These are phyloP conservation scores for Rhodotorula sp. DNA, from an alignment of 1,284 basidiomycete species.

Conservation along the genomic window DNA sequence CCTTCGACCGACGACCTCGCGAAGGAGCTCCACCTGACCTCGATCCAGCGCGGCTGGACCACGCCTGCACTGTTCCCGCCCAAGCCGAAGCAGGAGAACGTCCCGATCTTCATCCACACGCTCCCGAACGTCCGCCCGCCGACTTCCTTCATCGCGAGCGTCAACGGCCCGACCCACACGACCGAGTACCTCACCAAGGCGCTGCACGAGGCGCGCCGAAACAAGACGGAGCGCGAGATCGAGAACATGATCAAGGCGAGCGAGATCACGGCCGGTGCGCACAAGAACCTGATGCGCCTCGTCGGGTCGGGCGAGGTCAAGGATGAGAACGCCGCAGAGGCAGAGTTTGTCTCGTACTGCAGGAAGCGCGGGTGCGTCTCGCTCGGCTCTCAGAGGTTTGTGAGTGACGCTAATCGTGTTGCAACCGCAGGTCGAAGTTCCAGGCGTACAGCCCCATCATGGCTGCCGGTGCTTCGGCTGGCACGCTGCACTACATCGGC, in stretches of 20 bases:
- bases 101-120: constrained; percentile 32
- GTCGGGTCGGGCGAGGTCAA: constrained; percentile 75
- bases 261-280: constrained; percentile 78
- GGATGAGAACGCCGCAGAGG: constrained; percentile 87
- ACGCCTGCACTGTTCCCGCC: constrained; percentile 85
- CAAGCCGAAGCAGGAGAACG: constrained; percentile 61
- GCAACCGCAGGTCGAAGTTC: constrained; percentile 64
- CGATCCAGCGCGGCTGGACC: constrained; percentile 62
- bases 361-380: constrained; percentile 70
- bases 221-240: constrained; percentile 74
- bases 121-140: constrained; percentile 55
- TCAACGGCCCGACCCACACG: constrained; percentile 53
- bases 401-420: background rate
- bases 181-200: constrained; percentile 67
- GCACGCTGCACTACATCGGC: constrained; percentile 73
- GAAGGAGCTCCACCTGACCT: constrained; percentile 23
- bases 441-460: constrained; percentile 89
- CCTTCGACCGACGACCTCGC: constrained; percentile 63
- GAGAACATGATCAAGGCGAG: constrained; percentile 64
- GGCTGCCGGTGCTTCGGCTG: constrained; percentile 76
- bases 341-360: constrained; percentile 83
- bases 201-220: constrained; percentile 72
- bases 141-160: constrained; percentile 55
- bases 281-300: constrained; percentile 72
- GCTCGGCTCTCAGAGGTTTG: background rate